Conservation (phyloP, 2,329 filamentous ascomycete genomes). For the Diatrype stigma region DNA sequence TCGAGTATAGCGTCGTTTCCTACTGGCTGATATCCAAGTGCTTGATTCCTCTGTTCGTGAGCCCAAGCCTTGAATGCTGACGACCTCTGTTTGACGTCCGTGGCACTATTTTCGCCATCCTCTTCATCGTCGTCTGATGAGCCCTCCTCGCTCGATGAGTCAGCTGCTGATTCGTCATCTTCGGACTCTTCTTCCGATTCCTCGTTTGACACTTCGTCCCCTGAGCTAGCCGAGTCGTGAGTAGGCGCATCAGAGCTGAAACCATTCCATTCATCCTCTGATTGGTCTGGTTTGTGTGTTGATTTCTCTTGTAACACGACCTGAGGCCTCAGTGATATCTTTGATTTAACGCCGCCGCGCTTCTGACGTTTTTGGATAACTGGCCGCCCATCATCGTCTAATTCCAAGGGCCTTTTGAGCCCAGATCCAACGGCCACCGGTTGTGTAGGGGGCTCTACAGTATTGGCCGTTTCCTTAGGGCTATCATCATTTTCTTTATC, state of each 20-base stretch:
- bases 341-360: slow-evolving; percentile 57
- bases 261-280: slow-evolving; percentile 57
- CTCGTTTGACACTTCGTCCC: slow-evolving; percentile 13
- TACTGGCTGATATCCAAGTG: slow-evolving; percentile 60
- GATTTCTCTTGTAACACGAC: slow-evolving; percentile 16
- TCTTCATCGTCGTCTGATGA: slow-evolving; percentile 30
- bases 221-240: slow-evolving; percentile 14
- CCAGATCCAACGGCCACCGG: slow-evolving; percentile 60
- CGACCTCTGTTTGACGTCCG: slow-evolving; percentile 36
- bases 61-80: slow-evolving; percentile 94
- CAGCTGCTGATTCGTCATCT: slow-evolving; percentile 24
- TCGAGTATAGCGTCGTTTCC: slow-evolving; percentile 40
- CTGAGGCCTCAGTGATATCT: slow-evolving; percentile 40
- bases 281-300: slow-evolving; percentile 8
- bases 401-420: slow-evolving; percentile 78
- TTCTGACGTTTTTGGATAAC: slow-evolving; percentile 80
- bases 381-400: slow-evolving; percentile 75
- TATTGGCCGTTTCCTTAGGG: background rate
- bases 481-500: background rate
- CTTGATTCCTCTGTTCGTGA: slow-evolving; percentile 76
- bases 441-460: slow-evolving; percentile 1
- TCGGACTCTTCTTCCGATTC: slow-evolving; percentile 5
- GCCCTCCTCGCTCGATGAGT: slow-evolving; percentile 27
- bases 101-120: slow-evolving; percentile 23
- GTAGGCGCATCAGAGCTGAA: slow-evolving; percentile 46